Percentiles rank a stretch among this genome's conserved stretches.
Evolutionary conservation across 75 land plant genomes (phyloP).

Genomic region (Cupressus sempervirens): DNA sequence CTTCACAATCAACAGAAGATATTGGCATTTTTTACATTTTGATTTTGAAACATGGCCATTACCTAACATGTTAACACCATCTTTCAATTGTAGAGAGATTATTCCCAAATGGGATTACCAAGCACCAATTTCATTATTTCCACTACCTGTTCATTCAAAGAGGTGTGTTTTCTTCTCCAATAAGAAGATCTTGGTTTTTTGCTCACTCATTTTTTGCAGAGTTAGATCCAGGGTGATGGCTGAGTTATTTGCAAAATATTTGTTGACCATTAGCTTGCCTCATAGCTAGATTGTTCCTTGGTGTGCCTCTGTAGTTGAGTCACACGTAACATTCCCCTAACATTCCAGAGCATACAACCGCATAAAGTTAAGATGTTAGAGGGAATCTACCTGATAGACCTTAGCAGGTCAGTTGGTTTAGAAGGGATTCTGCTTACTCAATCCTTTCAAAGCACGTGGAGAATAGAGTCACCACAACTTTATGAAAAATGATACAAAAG

Average conservation of each 20-base stretch:
- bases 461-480: neutral
- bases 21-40: no score
- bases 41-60: no score
- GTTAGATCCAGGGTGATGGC: neutral
- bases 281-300: neutral
- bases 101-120: neutral
- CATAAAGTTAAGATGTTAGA: neutral
- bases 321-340: neutral
- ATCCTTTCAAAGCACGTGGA: neutral
- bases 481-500: neutral
- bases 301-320: neutral
- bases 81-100: neutral
- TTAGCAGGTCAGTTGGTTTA: neutral
- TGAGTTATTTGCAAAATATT: neutral
- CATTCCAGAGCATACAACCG: neutral
- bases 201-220: neutral
- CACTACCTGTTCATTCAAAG: neutral
- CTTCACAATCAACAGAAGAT: no score
- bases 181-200: neutral
- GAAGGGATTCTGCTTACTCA: neutral
- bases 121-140: neutral
- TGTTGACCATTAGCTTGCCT: neutral
- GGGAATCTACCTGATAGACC: neutral
- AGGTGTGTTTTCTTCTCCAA: neutral
- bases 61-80: no score